Conservation (phyloP, 202 grass and related monocot genomes). For the Schoenoplectus triqueter region DNA sequence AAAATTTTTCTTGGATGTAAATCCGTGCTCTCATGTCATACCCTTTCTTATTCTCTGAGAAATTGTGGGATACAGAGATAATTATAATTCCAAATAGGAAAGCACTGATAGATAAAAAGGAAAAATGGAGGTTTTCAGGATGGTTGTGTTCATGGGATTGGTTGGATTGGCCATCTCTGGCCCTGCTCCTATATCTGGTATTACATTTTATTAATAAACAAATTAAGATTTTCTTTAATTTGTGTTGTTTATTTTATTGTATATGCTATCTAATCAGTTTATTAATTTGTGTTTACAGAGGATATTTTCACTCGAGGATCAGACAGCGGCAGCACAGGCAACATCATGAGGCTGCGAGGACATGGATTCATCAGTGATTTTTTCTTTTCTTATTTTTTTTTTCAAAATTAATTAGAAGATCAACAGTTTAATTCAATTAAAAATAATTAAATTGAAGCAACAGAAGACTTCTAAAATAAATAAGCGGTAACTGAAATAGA, state of each 20-base stretch:
- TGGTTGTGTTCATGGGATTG: constrained; percentile 41
- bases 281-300: background rate
- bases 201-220: background rate
- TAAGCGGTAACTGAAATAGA: too few relatives aligned
- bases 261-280: too few relatives aligned
- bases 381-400: background rate
- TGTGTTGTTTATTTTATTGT: background rate
- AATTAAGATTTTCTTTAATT: background rate
- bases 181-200: constrained; percentile 30
- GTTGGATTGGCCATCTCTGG: constrained; percentile 23
- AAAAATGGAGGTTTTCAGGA: constrained; percentile 25
- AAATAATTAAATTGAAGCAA: too few relatives aligned
- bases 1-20: background rate
- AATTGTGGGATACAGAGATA: background rate
- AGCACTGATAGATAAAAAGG: background rate
- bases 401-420: background rate
- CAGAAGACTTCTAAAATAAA: too few relatives aligned
- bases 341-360: background rate
- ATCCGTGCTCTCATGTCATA: constrained; percentile 2
- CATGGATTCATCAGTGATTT: background rate
- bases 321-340: background rate
- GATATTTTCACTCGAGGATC: background rate
- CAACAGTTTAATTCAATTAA: too few relatives aligned
- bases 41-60: constrained; percentile 7
- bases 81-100: background rate